Evolutionary conservation across 2,329 filamentous ascomycete species (phyloP), one percentile per base, ranked within the genome.

Genomic region (Colletotrichum ledebouriae): DNA sequence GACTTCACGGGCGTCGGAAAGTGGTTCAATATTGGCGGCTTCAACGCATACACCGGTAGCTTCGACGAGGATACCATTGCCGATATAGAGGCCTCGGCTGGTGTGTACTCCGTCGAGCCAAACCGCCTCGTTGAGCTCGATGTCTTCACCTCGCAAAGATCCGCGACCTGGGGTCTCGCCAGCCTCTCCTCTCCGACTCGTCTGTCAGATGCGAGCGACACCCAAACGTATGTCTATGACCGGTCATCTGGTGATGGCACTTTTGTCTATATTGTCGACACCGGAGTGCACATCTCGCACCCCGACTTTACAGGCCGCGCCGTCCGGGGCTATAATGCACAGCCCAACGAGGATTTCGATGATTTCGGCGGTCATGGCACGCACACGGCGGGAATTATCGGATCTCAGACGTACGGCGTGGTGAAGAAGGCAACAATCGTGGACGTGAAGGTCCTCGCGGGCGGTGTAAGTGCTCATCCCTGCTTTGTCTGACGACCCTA

Each of bases 351-450:
- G 39, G 73, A 77, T 37, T 75, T 75, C 7, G 76, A 76, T 13
- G 77, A 78, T 63, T 73, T n/a, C 74, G 76, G 80, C 55, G 82
- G 82, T 13, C 82, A 84, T 71, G 82, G 81, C 42, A 83, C 82
- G 10, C 78, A 81, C 53, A 76, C 78, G 37, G 73, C 79, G 11
- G 78, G 77, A n/a, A 80, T 76, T 25, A 78, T 79, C 34, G 78
- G 70, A 29, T 76, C 78, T 13, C 73, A 72, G 66, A 78, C 76
- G 25, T 79, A 77, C 57, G 78, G 78, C 63, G 76, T 85, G 12
- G 82, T 83, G 15, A 85, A 84, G 75, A 78, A 80, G 73, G 76
- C 78, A 2, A 78, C 71, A 17, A 73, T 85, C 33, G 77, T 82
- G 47, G 82, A 79, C 10, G 79, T 85, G 65, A 85, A 85, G 77